Evolutionary conservation across 345 rosid genomes (phyloP), one percentile per base, ranked within the genome.

Genomic region (Camelina neglecta): DNA sequence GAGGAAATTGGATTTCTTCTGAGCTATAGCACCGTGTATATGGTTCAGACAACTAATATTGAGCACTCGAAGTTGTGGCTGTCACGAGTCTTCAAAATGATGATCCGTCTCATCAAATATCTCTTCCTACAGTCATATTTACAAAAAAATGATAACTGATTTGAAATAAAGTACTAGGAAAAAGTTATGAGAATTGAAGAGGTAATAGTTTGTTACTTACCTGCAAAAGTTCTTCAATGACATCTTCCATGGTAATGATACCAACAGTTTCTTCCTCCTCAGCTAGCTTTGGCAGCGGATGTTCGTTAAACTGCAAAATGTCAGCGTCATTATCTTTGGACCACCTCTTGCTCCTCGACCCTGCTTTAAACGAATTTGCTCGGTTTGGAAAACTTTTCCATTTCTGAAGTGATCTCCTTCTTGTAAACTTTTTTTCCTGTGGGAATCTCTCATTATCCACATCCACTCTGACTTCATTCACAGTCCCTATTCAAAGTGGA

Each of bases 221-320:
- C 93, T 93, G 95, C 41, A 93, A 80, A 61, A 93, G 93, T 82
- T 93, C 97, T 82, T 93, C 98, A 48, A 93, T 93, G 74, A 93
- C 96, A 82, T 93, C 98, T 77, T 93, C 98, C 98, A 93, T 93
- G 29, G 98, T 91, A 50, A 93, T 89, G 41, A 93, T 64, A 51
- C 97, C 98, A 1, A 93, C 88, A 12, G 89, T 90, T 80, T 90
- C 96, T 80, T 88, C 96, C 71, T 89, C 98, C 65, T 91, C 97
- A 0, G 85, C 81, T 56, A 85, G 80, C 64, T 80, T 79, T 1
- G 93, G 91, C 1, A 91, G 91, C 3, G 86, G 74, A 60, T 60
- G 51, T 13, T 58, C 93, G 67, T 89, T 81, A 53, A 93, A 31
- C 7, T 87, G 78, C 58, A 93, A 75, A 60, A 93, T 85, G 79